Conservation (phyloP, 2,329 filamentous ascomycete species). For the Colletotrichum sp. region DNA sequence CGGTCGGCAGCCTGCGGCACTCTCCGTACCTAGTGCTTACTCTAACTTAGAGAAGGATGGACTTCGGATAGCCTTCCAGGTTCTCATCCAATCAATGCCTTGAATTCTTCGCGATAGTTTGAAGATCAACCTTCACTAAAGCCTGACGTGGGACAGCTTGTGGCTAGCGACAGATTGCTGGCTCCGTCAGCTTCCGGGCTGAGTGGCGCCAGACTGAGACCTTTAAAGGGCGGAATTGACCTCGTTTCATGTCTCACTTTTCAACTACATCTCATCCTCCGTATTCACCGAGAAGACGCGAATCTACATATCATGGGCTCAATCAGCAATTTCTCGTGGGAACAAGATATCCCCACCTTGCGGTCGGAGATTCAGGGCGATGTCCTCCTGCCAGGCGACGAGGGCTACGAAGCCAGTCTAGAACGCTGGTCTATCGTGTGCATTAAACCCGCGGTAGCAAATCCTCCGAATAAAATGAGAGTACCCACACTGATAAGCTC, state of each 20-base stretch:
- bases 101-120: not conserved
- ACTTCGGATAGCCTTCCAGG: not conserved
- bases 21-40: not conserved
- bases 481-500: not conserved
- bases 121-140: not conserved
- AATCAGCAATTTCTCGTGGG: not conserved
- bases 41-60: not conserved
- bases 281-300: not conserved
- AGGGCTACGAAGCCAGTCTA: constrained; percentile 38
- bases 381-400: constrained; percentile 36
- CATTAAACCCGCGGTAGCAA: constrained; percentile 35
- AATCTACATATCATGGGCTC: not conserved
- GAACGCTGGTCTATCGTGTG: constrained; percentile 41
- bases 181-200: not conserved
- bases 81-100: not conserved
- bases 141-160: not conserved
- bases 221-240: accelerated
- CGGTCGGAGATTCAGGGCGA: constrained; percentile 23
- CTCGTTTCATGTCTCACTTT: not conserved
- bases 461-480: not conserved
- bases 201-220: accelerated
- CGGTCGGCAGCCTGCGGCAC: not conserved
- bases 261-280: not conserved
- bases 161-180: not conserved
- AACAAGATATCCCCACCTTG: not conserved